Evolutionary conservation across 495 filamentous ascomycete species (phyloP), one percentile per base, ranked within the genome.

Genomic region (Cairneyella variabilis): DNA sequence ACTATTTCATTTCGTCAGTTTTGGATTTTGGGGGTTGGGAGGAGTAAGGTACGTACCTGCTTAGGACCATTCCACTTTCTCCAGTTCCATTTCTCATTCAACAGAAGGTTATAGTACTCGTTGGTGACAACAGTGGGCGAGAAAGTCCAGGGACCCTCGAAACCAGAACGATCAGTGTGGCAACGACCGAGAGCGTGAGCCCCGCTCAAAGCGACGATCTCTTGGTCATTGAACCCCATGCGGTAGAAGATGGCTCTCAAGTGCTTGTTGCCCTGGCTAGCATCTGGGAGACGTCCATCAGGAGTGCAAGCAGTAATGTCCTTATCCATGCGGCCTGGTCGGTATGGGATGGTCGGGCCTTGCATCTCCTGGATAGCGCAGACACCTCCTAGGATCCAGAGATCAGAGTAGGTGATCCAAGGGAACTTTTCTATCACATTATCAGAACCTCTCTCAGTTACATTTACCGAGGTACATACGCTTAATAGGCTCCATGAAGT

Each of bases 221-320:
- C 92, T 44, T 85, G 86, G 74, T 98, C 93, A 70, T 95, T 85
- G 79, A 98, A 98, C 53, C 93, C 93, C 91, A 97, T 97, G 68
- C 92, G 89, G 69, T 82, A 79, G 79, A 98, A 98, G 77, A 98
- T 88, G 70, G 83, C 82, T 53, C 93, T 87, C 65, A 98, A 77
- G 72, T 98, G 93, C 56, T 79, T 76, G 53, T 86, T 80, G 55
- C 79, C 86, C 77, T 97, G 83, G 57, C 82, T 57, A 44, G 79
- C 93, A 66, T 98, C 92, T 54, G 93, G 93, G 23, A 98, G 89
- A 72, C 93, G 91, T 56, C 93, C 93, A 63, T 98, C 92, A 41
- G 93, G 93, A 40, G 91, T 93, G 79, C 91, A 96, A 66, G 82
- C 87, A 51, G 84, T 69, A n/a, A 90, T 74, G 56, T 97, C 89